Evolutionary conservation across 192 early-diverging fungal species (phyloP), one percentile per base, ranked within the genome.

Genomic region (Gigaspora rosea): DNA sequence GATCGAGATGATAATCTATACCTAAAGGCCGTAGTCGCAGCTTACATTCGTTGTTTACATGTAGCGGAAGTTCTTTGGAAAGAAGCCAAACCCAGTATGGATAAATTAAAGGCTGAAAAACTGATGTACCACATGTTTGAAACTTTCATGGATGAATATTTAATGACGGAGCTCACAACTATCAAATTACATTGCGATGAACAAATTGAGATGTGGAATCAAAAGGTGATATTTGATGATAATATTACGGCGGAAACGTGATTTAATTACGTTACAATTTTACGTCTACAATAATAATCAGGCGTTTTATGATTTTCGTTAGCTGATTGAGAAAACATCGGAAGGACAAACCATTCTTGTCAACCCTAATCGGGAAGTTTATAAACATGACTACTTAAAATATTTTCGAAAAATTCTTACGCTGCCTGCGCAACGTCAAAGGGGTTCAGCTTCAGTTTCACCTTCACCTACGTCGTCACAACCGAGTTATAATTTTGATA

Each of bases 181-280:
- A 82, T 92, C 69, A 79, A 82, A 50, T 78, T 83, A 58, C 78
- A 80, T 9, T 92, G 88, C 72, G 85, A 90, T 27, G 76, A 81
- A 27, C 84, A 90, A 65, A 83, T 95, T 73, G 85, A 88, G 27
- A 89, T 90, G 77, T 93, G 93, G 88, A 89, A 89, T 54, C 86
- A 89, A 51, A 78, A 87, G 86, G 92, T 91, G 35, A 46, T 36
- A 46, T n/a, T 46, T 66, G 12, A 41, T 66, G 13, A 33, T 33
- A 62, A 62, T 35, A 33, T 62, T 62, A 22, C 33, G 27, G 22
- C 15, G 11, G 41, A 7, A 41, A 7, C 41, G 7, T 41, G 41
- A 7, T 41, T 41, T 41, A 41, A 41, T 41, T 41, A 41, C 0
- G 41, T 41, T 41, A 41, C 41, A 41, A 3, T 41, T 6, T 41